phyloP scores from a whole-genome alignment of 805 yeast genomes.

The Yamadazyma paraphyllophila region DNA sequence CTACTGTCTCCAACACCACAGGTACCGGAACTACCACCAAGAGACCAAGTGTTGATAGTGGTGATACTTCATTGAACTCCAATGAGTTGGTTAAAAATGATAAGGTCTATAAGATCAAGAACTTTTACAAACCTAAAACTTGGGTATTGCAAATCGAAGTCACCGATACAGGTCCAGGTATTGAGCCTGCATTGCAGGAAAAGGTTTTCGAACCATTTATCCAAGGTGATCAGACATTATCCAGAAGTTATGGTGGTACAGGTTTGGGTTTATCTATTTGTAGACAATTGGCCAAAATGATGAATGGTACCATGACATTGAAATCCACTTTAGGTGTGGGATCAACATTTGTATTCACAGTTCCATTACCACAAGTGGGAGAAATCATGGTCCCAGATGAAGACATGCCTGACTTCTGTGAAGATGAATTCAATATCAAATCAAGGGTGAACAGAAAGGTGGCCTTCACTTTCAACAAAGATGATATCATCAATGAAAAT shows the following conservation, averaged over 20 bases:
- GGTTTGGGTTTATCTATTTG: conserved; percentile 91
- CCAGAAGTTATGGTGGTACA: conserved; percentile 92
- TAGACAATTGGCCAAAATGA: conserved; percentile 83
- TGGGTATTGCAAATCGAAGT: conserved; percentile 74
- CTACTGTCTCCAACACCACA: conserved; percentile 1
- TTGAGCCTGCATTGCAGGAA: conserved; percentile 74
- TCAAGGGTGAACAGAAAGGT: conserved; percentile 53
- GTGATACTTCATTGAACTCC: conserved; percentile 14
- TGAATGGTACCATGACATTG: conserved; percentile 81
- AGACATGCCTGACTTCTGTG: conserved; percentile 45
- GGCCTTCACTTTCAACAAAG: conserved; percentile 29
- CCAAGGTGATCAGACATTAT: conserved; percentile 93
- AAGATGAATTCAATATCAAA: conserved; percentile 65
- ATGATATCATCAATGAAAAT: conserved; percentile 8
- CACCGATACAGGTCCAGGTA: conserved; percentile 92
- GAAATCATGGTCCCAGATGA: conserved; percentile 43
- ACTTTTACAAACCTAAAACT: conserved; percentile 36
- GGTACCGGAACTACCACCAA: conserved; percentile 12
- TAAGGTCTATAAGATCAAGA: conserved; percentile 33
- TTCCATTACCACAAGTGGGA: conserved; percentile 70
- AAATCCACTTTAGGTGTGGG: conserved; percentile 79
- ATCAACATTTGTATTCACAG: conserved; percentile 75
- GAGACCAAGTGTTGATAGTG: conserved; percentile 13
- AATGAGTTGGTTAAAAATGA: conserved; percentile 36
- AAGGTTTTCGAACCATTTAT: conserved; percentile 94